Evolutionary conservation across 1,139 yeast genomes (phyloP).

Genomic region (Hyphopichia fennica): DNA sequence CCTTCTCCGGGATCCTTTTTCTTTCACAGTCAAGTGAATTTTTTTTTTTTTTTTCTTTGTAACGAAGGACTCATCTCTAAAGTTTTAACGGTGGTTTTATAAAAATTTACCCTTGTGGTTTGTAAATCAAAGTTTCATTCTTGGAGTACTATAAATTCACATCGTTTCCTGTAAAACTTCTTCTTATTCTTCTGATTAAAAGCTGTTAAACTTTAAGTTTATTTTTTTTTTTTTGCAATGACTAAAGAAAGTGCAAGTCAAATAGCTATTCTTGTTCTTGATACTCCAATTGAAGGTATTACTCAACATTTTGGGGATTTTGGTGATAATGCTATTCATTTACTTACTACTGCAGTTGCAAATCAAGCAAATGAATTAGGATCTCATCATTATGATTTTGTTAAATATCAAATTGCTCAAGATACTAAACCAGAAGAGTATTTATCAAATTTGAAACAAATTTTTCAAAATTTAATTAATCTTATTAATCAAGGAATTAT

Average conservation of each 20-base stretch:
- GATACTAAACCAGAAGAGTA: constrained; percentile 10
- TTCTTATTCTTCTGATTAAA: too few species aligned
- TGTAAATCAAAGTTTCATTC: too few species aligned
- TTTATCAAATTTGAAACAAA: constrained; percentile 9
- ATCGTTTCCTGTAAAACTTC: too few species aligned
- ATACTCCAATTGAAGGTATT: constrained; percentile 36
- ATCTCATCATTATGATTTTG: constrained; percentile 14
- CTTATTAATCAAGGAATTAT: constrained; percentile 35
- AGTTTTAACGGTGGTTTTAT: too few species aligned
- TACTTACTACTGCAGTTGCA: constrained; percentile 20
- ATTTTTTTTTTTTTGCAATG: too few species aligned
- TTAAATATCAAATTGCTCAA: constrained; percentile 51
- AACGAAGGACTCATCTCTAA: too few species aligned
- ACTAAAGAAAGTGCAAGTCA: constrained; percentile 14
- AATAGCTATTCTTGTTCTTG: constrained; percentile 49
- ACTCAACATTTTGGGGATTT: constrained; percentile 46
- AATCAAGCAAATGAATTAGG: constrained; percentile 12
- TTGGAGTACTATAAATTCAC: too few species aligned
- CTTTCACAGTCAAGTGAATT: too few species aligned
- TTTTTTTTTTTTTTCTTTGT: too few species aligned
- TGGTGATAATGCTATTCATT: constrained; percentile 45
- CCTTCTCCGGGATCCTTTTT: too few species aligned
- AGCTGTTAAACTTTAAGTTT: too few species aligned
- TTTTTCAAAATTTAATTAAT: constrained; percentile 16
- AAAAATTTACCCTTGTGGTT: too few species aligned